phyloP scores from a whole-genome alignment of 208 protist genomes.

The Dictyostelium gargantuum region DNA sequence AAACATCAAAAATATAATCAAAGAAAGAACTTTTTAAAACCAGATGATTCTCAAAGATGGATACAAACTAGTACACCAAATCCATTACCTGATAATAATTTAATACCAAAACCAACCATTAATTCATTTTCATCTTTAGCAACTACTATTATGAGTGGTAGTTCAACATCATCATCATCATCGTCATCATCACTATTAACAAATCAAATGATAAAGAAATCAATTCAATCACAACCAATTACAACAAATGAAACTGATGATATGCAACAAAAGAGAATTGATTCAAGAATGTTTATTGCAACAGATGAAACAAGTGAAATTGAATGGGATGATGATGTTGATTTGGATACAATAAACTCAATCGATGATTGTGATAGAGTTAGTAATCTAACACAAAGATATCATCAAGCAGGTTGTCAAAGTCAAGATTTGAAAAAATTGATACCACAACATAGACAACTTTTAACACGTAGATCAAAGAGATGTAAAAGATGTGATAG shows the following conservation, averaged over 20 bases:
- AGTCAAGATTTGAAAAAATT: neutral
- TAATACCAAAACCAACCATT: neutral
- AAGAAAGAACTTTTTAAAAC: slow-evolving; percentile 21
- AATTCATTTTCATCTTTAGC: neutral
- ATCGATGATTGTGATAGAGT: neutral
- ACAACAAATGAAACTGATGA: neutral
- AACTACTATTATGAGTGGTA: no score
- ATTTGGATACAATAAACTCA: neutral
- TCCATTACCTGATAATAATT: neutral
- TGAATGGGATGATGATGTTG: neutral
- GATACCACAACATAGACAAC: slow-evolving; percentile 1
- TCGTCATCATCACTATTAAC: neutral
- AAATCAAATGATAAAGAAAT: neutral
- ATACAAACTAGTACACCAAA: neutral
- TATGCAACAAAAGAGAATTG: slow-evolving; percentile 13
- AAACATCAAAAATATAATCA: slow-evolving; percentile 33
- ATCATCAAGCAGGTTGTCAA: neutral
- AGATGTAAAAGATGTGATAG: slow-evolving; percentile 35
- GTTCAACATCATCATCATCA: neutral
- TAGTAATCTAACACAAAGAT: neutral
- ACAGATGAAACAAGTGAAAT: neutral
- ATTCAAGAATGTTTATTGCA: neutral
- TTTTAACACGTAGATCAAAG: slow-evolving; percentile 13
- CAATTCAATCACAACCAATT: neutral
- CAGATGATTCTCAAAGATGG: slow-evolving; percentile 21